phyloP scores from a whole-genome alignment of 2,329 filamentous ascomycete species.

The Anthostomella pinea region DNA sequence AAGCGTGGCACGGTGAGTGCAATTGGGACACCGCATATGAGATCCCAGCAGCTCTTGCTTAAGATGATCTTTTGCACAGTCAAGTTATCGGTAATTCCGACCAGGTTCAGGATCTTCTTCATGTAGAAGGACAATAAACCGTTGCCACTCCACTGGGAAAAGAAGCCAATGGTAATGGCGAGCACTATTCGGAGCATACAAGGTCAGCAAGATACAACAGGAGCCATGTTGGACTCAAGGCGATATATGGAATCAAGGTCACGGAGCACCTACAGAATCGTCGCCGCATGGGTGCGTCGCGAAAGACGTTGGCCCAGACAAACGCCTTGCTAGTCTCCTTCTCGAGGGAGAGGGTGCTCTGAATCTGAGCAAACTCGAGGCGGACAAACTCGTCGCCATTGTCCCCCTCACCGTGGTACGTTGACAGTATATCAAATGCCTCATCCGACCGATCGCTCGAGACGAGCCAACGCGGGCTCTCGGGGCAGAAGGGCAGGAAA shows the following conservation, averaged over 20 bases:
- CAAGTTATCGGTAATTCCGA: conserved; percentile 41
- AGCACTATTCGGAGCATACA: background rate
- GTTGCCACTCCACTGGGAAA: conserved; percentile 41
- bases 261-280: too few species aligned
- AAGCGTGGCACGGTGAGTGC: conserved; percentile 33
- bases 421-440: conserved; percentile 52
- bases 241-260: too few species aligned
- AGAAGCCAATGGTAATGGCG: conserved; percentile 32
- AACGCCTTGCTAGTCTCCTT: conserved; percentile 44
- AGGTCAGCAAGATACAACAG: too few species aligned
- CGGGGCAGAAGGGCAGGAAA: conserved; percentile 40
- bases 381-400: conserved; percentile 50
- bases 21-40: background rate
- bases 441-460: conserved; percentile 51
- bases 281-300: conserved; percentile 34
- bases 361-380: conserved; percentile 55
- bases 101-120: conserved; percentile 38
- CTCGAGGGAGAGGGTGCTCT: conserved; percentile 47
- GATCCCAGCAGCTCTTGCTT: conserved; percentile 1
- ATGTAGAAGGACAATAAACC: conserved; percentile 38
- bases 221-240: too few species aligned
- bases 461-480: conserved; percentile 49
- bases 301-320: conserved; percentile 41
- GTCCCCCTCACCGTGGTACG: conserved; percentile 57
- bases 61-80: conserved; percentile 40